phyloP scores from a whole-genome alignment of 306 rosid genomes.

The Argentina anserina region DNA sequence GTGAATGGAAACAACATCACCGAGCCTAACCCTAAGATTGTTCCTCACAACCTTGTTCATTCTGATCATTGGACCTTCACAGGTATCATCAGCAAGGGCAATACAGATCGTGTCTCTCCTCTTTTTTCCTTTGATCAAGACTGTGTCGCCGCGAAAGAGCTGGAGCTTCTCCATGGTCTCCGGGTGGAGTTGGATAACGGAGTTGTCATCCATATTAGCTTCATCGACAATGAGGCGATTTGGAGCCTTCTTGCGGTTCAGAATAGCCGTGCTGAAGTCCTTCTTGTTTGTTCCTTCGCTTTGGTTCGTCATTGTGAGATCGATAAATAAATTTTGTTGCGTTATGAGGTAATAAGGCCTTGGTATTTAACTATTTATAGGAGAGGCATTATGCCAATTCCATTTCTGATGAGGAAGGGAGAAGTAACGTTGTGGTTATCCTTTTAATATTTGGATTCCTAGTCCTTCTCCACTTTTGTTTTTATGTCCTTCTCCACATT shows the following conservation, averaged over 20 bases:
- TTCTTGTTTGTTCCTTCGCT: slow-evolving; percentile 47
- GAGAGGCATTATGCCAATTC: background rate
- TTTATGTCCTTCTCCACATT: no score
- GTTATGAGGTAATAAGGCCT: background rate
- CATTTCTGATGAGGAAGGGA: background rate
- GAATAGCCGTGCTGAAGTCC: slow-evolving; percentile 67
- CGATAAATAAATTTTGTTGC: background rate
- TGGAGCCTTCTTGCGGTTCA: slow-evolving; percentile 70
- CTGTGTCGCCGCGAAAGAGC: slow-evolving; percentile 11
- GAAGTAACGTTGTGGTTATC: background rate
- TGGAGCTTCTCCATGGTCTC: slow-evolving; percentile 68
- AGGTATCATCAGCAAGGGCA: no score
- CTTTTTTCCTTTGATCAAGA: no score
- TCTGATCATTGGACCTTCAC: no score
- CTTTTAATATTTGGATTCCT: no score
- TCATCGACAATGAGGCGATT: slow-evolving; percentile 76
- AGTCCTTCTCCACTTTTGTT: no score
- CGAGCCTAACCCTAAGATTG: no score
- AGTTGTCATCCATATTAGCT: slow-evolving; percentile 60
- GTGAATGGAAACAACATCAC: no score
- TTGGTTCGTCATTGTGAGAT: background rate
- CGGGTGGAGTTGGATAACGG: slow-evolving; percentile 57
- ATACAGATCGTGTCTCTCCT: no score
- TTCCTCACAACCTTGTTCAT: no score
- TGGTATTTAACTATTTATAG: background rate